Conservation (phyloP, 1,284 basidiomycete genomes). For the Calocybe gambosa region DNA sequence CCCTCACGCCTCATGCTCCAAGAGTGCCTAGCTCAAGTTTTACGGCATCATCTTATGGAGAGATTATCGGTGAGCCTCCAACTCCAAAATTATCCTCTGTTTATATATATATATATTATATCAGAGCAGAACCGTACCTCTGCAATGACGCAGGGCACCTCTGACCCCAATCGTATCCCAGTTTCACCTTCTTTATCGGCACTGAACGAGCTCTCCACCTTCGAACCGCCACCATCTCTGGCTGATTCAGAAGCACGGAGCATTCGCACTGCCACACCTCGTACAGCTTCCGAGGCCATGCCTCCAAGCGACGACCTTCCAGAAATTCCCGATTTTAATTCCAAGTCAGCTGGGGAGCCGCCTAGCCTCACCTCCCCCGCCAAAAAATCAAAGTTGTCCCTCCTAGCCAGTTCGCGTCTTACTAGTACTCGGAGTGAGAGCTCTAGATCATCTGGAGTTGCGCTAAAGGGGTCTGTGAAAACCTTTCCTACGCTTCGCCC, state of each 20-base stretch:
- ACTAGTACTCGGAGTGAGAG: conserved; percentile 36
- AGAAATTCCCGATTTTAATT: conserved; percentile 49
- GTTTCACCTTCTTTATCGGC: conserved; percentile 67
- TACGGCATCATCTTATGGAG: conserved; percentile 56
- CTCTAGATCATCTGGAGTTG: conserved; percentile 42
- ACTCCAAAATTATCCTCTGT: neutral
- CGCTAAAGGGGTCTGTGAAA: conserved; percentile 49
- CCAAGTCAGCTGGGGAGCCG: conserved; percentile 35
- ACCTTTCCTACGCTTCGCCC: conserved; percentile 66
- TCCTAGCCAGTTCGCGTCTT: conserved; percentile 53
- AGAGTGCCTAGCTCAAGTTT: conserved; percentile 33
- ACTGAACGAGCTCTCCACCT: conserved; percentile 57
- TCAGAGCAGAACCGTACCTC: conserved; percentile 16
- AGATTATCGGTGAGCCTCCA: conserved; percentile 43
- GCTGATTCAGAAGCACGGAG: conserved; percentile 39
- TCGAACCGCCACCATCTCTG: conserved; percentile 50
- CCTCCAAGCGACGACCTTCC: conserved; percentile 46
- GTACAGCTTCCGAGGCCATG: conserved; percentile 33
- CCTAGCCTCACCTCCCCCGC: conserved; percentile 18
- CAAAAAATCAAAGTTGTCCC: conserved; percentile 58
- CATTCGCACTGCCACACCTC: conserved; percentile 28
- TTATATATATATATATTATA: neutral
- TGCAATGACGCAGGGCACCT: conserved; percentile 16
- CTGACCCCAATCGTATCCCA: conserved; percentile 58
- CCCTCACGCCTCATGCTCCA: conserved; percentile 30